phyloP scores from a whole-genome alignment of 768 basidiomycete species.

The Lenzites betulinus region DNA sequence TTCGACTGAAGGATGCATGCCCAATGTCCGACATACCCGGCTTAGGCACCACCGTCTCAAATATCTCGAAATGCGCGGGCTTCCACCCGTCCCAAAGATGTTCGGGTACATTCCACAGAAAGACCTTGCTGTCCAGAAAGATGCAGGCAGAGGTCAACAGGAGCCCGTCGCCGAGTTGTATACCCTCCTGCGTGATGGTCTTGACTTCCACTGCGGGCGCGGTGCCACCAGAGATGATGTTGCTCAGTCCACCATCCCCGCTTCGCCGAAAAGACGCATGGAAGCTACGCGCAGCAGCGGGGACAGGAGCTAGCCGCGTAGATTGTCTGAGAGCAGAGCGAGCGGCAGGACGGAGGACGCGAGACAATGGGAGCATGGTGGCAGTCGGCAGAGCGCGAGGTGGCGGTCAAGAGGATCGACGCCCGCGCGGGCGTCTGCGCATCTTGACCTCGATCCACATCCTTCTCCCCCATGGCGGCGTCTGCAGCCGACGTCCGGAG shows the following conservation, averaged over 20 bases:
- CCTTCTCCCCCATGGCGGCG: conserved; percentile 50
- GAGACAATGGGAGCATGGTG: conserved; percentile 7
- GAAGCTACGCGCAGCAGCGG: neutral
- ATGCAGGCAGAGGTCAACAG: conserved; percentile 76
- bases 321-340: conserved; percentile 9
- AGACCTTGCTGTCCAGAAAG: conserved; percentile 82
- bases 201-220: conserved; percentile 73
- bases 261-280: neutral
- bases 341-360: conserved; percentile 13
- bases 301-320: neutral
- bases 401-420: neutral
- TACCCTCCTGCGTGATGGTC: conserved; percentile 62
- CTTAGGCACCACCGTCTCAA: conserved; percentile 79
- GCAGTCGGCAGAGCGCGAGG: neutral
- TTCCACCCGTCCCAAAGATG: conserved; percentile 70
- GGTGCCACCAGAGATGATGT: conserved; percentile 70
- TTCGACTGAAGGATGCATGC: neutral
- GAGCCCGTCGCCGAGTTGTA: conserved; percentile 77
- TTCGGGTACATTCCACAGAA: conserved; percentile 85
- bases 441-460: conserved; percentile 11
- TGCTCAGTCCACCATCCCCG: conserved; percentile 45
- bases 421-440: conserved; percentile 6
- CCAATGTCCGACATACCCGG: conserved; percentile 67
- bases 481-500: conserved; percentile 84
- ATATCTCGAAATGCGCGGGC: conserved; percentile 72